These are phyloP conservation scores for Chalciporus chontae DNA, from an alignment of 768 basidiomycete genomes.

Conservation along the genomic window DNA sequence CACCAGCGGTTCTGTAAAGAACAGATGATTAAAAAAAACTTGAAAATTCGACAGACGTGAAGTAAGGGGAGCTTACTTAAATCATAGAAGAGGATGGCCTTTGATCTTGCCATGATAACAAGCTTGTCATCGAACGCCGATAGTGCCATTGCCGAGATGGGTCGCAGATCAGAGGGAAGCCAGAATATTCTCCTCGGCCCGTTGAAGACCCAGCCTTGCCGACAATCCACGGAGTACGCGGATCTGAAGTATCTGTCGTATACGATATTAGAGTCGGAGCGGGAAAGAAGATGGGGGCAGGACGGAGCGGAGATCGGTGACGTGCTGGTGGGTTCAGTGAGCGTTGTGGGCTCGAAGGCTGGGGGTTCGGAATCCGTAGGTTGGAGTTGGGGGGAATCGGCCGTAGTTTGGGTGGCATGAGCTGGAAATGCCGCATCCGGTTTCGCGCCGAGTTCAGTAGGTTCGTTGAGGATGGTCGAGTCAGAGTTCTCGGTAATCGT, in stretches of 20 bases:
- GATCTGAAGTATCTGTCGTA: conserved; percentile 15
- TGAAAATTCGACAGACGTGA: no score
- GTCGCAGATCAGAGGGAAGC: conserved; percentile 16
- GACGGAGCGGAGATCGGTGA: neutral
- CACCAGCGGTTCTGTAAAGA: neutral
- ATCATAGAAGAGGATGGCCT: conserved; percentile 9
- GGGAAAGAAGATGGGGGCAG: conserved; percentile 13
- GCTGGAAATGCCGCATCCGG: neutral
- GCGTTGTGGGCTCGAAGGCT: no score
- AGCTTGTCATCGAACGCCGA: conserved; percentile 12
- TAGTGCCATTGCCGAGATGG: conserved; percentile 2
- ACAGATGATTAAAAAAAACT: no score
- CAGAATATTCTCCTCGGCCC: conserved; percentile 15
- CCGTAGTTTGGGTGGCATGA: neutral
- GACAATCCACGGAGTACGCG: conserved; percentile 10
- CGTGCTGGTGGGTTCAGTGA: neutral
- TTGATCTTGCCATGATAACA: conserved; percentile 2
- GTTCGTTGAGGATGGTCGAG: neutral
- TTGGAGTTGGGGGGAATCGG: neutral
- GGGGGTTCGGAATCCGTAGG: neutral
- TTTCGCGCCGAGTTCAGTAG: neutral
- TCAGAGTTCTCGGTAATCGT: neutral
- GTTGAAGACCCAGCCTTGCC: conserved; percentile 14
- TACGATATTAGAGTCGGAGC: conserved; percentile 7
- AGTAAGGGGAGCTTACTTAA: conserved; percentile 1